These are phyloP conservation scores for Cyberlindnera euphorbiiphila DNA, from an alignment of 805 yeast species.

Conservation along the genomic window DNA sequence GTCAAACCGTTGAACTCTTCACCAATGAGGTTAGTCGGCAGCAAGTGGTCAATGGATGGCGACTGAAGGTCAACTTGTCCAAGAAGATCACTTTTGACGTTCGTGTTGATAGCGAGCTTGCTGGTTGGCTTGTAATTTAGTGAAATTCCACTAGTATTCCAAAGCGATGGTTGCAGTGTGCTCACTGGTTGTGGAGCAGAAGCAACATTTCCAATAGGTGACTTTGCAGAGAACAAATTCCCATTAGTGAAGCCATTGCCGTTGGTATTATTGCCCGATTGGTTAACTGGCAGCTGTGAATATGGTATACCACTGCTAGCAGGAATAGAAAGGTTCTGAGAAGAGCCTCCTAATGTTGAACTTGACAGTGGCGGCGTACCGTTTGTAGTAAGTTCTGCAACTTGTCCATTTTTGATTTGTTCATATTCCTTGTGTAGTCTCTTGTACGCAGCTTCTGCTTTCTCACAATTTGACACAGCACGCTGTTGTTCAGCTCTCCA, in stretches of 20 bases:
- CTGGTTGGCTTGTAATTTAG: slow-evolving; percentile 7
- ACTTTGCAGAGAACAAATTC: slow-evolving; percentile 5
- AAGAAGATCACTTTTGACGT: slow-evolving; percentile 2
- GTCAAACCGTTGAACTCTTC: slow-evolving; percentile 23
- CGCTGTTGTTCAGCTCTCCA: slow-evolving; percentile 39
- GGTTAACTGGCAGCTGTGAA: slow-evolving; percentile 1
- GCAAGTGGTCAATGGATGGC: slow-evolving; percentile 32
- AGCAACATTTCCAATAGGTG: slow-evolving; percentile 5
- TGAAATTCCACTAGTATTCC: slow-evolving; percentile 11
- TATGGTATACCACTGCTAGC: neutral
- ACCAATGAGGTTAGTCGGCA: slow-evolving; percentile 34
- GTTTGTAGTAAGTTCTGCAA: neutral
- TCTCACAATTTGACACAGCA: slow-evolving; percentile 31
- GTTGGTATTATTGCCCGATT: slow-evolving; percentile 2
- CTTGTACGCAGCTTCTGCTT: slow-evolving; percentile 18
- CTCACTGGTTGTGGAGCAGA: slow-evolving; percentile 1
- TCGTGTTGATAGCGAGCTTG: slow-evolving; percentile 13
- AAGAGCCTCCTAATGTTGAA: slow-evolving; percentile 3
- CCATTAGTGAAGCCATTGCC: slow-evolving; percentile 3
- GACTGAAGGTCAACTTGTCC: slow-evolving; percentile 28
- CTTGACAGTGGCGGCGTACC: slow-evolving; percentile 11
- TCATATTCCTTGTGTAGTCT: slow-evolving; percentile 16
- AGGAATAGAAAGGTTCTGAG: neutral
- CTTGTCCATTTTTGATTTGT: slow-evolving; percentile 11
- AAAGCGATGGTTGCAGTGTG: slow-evolving; percentile 7